phyloP scores from a whole-genome alignment of 2,329 filamentous ascomycete genomes.

The Exophiala spinifera region DNA sequence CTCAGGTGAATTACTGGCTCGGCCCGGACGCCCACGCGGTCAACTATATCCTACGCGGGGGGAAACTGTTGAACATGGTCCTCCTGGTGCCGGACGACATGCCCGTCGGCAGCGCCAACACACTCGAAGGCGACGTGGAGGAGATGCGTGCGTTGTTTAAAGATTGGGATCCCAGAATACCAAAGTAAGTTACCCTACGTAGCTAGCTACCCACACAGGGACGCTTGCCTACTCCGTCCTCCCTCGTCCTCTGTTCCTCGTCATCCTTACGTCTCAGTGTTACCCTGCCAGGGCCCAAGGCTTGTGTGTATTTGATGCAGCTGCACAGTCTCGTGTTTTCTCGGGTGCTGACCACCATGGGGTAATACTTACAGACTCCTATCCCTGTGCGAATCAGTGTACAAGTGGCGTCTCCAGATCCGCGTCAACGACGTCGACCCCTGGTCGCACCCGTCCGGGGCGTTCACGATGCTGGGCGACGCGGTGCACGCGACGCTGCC shows the following conservation, averaged over 20 bases:
- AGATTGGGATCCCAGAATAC: conserved; percentile 34
- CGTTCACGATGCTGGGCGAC: conserved; percentile 40
- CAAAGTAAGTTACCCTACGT: not conserved
- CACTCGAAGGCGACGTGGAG: conserved; percentile 16
- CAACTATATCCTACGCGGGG: conserved; percentile 46
- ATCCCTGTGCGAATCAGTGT: conserved; percentile 17
- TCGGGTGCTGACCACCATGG: too few species aligned
- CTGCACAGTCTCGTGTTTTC: too few species aligned
- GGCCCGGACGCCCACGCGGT: conserved; percentile 53
- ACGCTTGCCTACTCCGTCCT: too few species aligned
- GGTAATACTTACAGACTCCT: not conserved
- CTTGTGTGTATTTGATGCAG: too few species aligned
- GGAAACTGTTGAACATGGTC: conserved; percentile 48
- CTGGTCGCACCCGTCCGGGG: conserved; percentile 21
- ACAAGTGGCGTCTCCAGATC: conserved; percentile 42
- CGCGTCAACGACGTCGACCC: conserved; percentile 14
- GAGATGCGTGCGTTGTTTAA: conserved; percentile 33
- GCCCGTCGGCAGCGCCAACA: conserved; percentile 16
- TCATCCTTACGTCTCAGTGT: too few species aligned
- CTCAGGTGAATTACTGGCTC: conserved; percentile 55
- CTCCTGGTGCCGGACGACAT: conserved; percentile 48
- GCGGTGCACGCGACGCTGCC: conserved; percentile 47
- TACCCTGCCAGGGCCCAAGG: too few species aligned
- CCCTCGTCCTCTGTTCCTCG: conserved; percentile 26
- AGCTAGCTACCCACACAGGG: too few species aligned